These are phyloP conservation scores for Trichoderma afroharzianum DNA, from an alignment of 2,329 filamentous ascomycete genomes.

Conservation along the genomic window DNA sequence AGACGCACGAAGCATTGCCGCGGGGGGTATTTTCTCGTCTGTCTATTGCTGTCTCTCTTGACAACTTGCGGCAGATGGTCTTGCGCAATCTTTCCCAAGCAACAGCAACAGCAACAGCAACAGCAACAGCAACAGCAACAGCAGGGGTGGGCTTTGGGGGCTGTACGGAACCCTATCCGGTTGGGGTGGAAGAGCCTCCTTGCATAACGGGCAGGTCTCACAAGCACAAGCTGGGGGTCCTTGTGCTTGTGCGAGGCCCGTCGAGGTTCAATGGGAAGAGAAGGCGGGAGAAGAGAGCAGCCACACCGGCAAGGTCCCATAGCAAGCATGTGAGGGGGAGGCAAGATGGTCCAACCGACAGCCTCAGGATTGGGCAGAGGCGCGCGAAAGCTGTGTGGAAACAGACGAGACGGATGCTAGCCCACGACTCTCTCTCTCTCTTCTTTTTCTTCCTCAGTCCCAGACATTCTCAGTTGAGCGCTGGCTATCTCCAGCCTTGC, in stretches of 20 bases:
- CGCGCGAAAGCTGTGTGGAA: background rate
- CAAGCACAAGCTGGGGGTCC: background rate
- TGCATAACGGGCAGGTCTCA: constrained; percentile 1
- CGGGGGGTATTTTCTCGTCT: background rate
- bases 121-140: background rate
- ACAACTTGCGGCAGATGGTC: background rate
- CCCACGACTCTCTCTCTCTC: background rate
- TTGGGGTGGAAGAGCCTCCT: background rate
- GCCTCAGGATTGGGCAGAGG: background rate
- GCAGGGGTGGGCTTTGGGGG: constrained; percentile 1
- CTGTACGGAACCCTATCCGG: background rate
- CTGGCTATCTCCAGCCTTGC: background rate
- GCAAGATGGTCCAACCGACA: background rate
- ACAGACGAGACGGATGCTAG: background rate
- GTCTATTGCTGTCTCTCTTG: background rate
- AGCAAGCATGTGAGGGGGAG: constrained; percentile 5
- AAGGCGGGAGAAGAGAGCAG: background rate
- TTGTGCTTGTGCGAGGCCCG: background rate
- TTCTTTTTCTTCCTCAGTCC: background rate
- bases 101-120: background rate
- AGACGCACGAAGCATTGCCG: background rate
- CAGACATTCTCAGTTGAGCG: background rate
- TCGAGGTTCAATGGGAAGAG: background rate
- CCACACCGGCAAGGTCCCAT: constrained; percentile 5
- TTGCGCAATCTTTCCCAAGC: background rate